A percentile compares a stretch with the other conserved stretches of the same genome.
phyloP scores from a whole-genome alignment of 2,329 filamentous ascomycete genomes.

The Camptophora hylomeconis region DNA sequence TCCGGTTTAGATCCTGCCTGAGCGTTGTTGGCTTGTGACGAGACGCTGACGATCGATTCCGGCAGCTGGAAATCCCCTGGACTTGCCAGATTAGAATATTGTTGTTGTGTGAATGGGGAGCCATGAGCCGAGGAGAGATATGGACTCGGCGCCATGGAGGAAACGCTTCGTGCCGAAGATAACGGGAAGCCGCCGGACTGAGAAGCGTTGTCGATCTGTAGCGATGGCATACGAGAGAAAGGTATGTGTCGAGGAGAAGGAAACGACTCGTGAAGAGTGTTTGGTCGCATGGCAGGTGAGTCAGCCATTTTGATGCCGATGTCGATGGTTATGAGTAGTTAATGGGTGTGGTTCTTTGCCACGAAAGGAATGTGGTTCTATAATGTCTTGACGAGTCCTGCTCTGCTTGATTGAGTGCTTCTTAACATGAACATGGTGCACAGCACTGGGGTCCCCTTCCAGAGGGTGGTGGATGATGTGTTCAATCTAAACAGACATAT shows the following conservation, averaged over 20 bases:
- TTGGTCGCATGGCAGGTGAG: conserved; percentile 2
- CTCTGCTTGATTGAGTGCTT: too few relatives aligned
- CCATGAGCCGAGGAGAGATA: conserved; percentile 15
- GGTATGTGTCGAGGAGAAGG: conserved; percentile 5
- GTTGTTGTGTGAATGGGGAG: conserved; percentile 12
- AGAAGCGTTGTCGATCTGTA: conserved; percentile 6
- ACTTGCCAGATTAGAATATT: conserved; percentile 24
- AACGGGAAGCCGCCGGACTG: conserved; percentile 12
- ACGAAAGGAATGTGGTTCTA: too few relatives aligned
- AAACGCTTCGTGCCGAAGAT: conserved; percentile 2
- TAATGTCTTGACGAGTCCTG: too few relatives aligned
- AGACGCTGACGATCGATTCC: conserved; percentile 49
- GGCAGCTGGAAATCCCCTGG: conserved; percentile 55
- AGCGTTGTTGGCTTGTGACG: conserved; percentile 7
- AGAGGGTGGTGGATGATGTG: too few relatives aligned
- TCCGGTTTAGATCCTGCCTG: conserved; percentile 38
- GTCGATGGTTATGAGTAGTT: too few relatives aligned
- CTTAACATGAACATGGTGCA: too few relatives aligned
- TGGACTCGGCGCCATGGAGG: conserved; percentile 14
- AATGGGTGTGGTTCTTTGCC: too few relatives aligned
- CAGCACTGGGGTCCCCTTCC: too few relatives aligned
- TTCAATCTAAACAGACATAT: too few relatives aligned
- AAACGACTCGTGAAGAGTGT: conserved; percentile 1
- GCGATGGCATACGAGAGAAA: conserved; percentile 13
- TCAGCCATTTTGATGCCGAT: too few relatives aligned